Conservation (phyloP, 192 early-diverging fungal species). For the Backusella tuberculispora region DNA sequence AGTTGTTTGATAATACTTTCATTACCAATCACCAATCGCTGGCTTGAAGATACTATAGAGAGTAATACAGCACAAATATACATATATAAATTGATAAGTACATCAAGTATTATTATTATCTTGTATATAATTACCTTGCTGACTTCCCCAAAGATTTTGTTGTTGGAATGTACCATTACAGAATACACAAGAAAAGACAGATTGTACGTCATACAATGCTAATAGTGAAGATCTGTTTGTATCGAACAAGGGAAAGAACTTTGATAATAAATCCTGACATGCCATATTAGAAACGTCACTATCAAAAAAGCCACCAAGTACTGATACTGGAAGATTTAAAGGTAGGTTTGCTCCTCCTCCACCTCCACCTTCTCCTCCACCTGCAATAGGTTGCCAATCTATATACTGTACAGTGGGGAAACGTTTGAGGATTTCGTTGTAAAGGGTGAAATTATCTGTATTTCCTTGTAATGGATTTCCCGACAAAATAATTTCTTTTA, state of each 20-base stretch:
- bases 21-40: slow-evolving; percentile 20
- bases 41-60: neutral
- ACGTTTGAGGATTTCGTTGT: slow-evolving; percentile 38
- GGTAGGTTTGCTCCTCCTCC: neutral
- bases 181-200: slow-evolving; percentile 44
- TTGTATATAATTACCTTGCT: slow-evolving; percentile 23
- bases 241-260: slow-evolving; percentile 50
- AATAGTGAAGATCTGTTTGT: slow-evolving; percentile 41
- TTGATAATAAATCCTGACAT: slow-evolving; percentile 45
- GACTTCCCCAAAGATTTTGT: slow-evolving; percentile 20
- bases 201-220: slow-evolving; percentile 43
- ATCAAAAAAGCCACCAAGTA: slow-evolving; percentile 48
- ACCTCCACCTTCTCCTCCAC: neutral
- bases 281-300: slow-evolving; percentile 37
- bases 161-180: slow-evolving; percentile 20
- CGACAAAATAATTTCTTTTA: slow-evolving; percentile 44
- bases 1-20: slow-evolving; percentile 31
- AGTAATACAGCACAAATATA: neutral
- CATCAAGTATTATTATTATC: neutral
- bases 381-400: slow-evolving; percentile 29
- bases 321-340: slow-evolving; percentile 25
- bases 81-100: neutral
- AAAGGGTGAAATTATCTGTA: slow-evolving; percentile 22
- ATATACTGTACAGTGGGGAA: slow-evolving; percentile 46
- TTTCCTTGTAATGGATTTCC: slow-evolving; percentile 46